phyloP scores from a whole-genome alignment of 345 rosid species.

The Gossypium anomalum region DNA sequence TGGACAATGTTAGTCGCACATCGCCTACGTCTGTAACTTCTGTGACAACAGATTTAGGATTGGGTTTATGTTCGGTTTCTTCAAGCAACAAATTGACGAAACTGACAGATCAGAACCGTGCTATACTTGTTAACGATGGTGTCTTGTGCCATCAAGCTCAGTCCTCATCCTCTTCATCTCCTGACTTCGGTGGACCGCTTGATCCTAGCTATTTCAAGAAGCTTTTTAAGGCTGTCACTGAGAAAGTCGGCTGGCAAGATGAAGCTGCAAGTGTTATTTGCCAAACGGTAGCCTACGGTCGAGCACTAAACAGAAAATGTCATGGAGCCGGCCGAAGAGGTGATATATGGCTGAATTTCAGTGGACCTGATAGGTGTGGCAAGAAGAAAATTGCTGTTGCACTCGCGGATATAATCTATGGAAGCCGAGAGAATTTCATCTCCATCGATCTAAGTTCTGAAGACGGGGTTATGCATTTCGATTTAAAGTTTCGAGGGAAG shows the following conservation, averaged over 20 bases:
- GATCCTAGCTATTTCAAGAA: conserved; percentile 40
- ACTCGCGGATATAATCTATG: conserved; percentile 50
- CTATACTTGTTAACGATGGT: conserved; percentile 19
- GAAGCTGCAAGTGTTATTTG: conserved; percentile 55
- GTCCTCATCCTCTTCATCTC: conserved; percentile 38
- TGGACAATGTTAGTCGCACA: conserved; percentile 33
- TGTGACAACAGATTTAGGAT: conserved; percentile 53
- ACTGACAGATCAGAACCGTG: conserved; percentile 16
- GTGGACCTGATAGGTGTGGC: conserved; percentile 48
- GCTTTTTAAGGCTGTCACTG: conserved; percentile 42
- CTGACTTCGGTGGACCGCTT: conserved; percentile 23
- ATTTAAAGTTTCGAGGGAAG: conserved; percentile 51
- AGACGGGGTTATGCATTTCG: conserved; percentile 21
- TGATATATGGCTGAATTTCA: conserved; percentile 64
- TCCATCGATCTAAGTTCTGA: conserved; percentile 45
- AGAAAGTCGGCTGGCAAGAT: conserved; percentile 54
- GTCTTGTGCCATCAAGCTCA: conserved; percentile 24
- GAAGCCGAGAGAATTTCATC: conserved; percentile 49
- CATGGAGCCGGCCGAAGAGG: conserved; percentile 31
- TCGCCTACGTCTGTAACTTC: conserved; percentile 49
- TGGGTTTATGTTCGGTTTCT: conserved; percentile 36
- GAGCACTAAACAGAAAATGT: conserved; percentile 21
- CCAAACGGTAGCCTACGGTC: conserved; percentile 25
- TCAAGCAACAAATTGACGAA: conserved; percentile 28
- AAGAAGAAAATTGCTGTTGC: conserved; percentile 55